phyloP scores from a whole-genome alignment of 257 asterid genomes.

The Perilla frutescens region DNA sequence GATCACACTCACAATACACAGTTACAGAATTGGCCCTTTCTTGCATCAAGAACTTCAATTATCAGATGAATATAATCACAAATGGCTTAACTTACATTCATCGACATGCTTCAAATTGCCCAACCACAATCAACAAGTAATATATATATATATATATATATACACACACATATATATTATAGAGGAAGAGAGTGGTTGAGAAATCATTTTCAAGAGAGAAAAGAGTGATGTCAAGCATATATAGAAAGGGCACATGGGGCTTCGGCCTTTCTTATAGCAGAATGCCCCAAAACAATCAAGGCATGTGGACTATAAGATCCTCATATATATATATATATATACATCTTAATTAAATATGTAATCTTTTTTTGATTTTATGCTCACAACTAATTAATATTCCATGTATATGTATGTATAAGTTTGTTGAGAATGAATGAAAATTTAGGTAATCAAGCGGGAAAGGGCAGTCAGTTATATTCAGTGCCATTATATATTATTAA shows the following conservation, averaged over 20 bases:
- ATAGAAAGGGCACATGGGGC: constrained; percentile 64
- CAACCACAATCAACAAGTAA: not conserved
- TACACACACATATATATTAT: not conserved
- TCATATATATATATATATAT: constrained; percentile 33
- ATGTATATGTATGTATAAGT: not conserved
- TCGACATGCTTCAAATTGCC: constrained; percentile 28
- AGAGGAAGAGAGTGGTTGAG: constrained; percentile 47
- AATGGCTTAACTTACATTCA: not conserved
- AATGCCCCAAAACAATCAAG: constrained; percentile 41
- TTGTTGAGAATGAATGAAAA: not conserved
- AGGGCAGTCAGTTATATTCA: too few species aligned
- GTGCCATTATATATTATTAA: too few species aligned
- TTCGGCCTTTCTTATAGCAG: constrained; percentile 37
- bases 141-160: not conserved
- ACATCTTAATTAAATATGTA: constrained; percentile 16
- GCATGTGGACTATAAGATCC: constrained; percentile 61
- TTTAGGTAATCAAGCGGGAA: too few species aligned
- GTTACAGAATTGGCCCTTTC: not conserved
- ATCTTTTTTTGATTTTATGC: constrained; percentile 17
- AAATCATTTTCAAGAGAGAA: constrained; percentile 55
- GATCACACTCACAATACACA: not conserved
- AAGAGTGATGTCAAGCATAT: constrained; percentile 52
- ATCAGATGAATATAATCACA: not conserved
- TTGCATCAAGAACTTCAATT: not conserved
- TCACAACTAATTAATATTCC: constrained; percentile 5